Base-by-base conservation (phyloP, 805 yeast species). In the Metschnikowia proteae region DNA sequence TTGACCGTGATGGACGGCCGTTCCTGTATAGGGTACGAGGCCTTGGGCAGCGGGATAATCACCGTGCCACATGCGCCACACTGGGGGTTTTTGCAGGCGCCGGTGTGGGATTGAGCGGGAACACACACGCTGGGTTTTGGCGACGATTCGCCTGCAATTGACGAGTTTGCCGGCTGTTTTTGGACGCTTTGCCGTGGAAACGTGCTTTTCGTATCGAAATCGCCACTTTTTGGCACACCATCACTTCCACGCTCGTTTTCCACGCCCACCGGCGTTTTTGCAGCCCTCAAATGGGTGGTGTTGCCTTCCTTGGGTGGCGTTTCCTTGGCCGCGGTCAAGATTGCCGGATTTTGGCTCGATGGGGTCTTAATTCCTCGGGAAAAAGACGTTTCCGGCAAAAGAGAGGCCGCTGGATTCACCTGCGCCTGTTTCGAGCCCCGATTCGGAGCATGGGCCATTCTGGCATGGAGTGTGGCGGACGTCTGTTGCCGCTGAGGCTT, bases 11-110 rank as follows among this genome's bases (percentile, higher is more conserved):
- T 85, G n/a, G 87, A 80, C 0, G 94, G 94, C 25, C 74, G 66
- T 57, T 86, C 88, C 35, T 70, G 71, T 9, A 82, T 57, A 0
- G 94, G 95, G 48, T 75, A 68, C 5, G 81, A 68, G 1, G 92
- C 81, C 26, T 73, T 74, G 2, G 94, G 95, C 0, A 88, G 76
- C 0, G 95, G 94, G n/a, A 85, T 84, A 6, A 86, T 84, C 33
- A 85, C 87, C 3, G 77, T 68, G 0, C 91, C 90, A 66, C 94
- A 86, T 49, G 79, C 79, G 3, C 60, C 66, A 60, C 92, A 86
- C 56, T 71, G 75, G 3, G 77, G 78, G 51, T 73, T 73, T 28
- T 53, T 60, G 51, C 77, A 71, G 22, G 59, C 52, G 10, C 66
- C 70, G 5, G 55, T 45, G 51, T 75, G 80, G 13, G 63, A 57